These are phyloP conservation scores for Tricholoma saponaceum DNA, from an alignment of 768 basidiomycete genomes.

Conservation along the genomic window DNA sequence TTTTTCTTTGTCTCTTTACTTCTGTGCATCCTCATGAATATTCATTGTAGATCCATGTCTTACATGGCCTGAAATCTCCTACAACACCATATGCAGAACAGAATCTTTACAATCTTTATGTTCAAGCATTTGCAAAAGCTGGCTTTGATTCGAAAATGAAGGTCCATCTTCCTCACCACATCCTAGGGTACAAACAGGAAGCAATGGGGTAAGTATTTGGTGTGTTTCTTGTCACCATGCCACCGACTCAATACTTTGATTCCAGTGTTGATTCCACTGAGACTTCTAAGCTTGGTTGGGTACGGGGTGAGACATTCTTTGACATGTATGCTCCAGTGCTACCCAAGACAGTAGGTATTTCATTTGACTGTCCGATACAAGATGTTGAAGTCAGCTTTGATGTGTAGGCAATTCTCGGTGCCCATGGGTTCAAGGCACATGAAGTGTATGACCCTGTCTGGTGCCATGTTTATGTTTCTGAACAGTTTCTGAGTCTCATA, in stretches of 20 bases:
- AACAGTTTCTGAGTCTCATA: conserved; percentile 17
- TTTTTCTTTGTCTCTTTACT: background rate
- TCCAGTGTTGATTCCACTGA: conserved; percentile 17
- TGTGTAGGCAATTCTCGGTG: conserved; percentile 22
- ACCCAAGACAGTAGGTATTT: conserved; percentile 16
- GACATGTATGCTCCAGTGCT: conserved; percentile 20
- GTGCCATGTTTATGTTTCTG: conserved; percentile 20
- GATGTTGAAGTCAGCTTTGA: background rate
- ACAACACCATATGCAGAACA: conserved; percentile 17
- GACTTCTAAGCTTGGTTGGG: conserved; percentile 24
- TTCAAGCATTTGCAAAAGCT: conserved; percentile 13
- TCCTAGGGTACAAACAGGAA: conserved; percentile 22
- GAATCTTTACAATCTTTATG: conserved; percentile 21
- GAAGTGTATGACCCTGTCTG: conserved; percentile 22
- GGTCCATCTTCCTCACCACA: conserved; percentile 20
- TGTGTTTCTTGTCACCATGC: background rate
- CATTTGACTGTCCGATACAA: background rate
- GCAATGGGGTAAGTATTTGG: conserved; percentile 19
- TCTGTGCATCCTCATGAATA: background rate
- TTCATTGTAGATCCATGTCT: conserved; percentile 12
- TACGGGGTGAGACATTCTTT: conserved; percentile 15
- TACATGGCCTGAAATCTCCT: conserved; percentile 15
- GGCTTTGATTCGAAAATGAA: conserved; percentile 16
- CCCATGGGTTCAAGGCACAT: conserved; percentile 19
- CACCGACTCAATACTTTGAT: background rate